Conservation (phyloP, 2,329 filamentous ascomycete genomes). For the Fusarium luffae region DNA sequence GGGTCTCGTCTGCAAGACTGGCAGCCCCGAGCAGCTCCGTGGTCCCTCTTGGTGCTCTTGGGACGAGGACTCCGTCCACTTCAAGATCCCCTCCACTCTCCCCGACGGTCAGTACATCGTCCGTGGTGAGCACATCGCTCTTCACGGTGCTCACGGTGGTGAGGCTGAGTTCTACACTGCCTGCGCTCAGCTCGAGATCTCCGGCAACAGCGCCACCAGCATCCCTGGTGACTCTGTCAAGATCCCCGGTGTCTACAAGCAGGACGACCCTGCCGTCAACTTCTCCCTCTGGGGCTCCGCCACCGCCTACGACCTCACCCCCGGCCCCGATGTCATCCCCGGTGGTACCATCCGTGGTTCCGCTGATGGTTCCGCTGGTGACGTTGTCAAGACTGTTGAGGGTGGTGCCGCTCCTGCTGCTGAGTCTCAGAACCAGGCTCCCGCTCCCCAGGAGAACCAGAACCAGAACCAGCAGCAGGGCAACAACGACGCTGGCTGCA, state of each 20-base stretch:
- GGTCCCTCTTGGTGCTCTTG: constrained; percentile 22
- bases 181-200: constrained; percentile 32
- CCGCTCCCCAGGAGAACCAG: neutral
- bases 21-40: constrained; percentile 9
- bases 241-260: constrained; percentile 23
- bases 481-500: neutral
- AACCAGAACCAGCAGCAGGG: neutral
- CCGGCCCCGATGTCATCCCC: constrained; percentile 16
- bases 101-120: constrained; percentile 28
- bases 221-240: constrained; percentile 18
- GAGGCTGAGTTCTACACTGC: constrained; percentile 39
- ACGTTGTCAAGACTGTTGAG: constrained; percentile 12
- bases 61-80: constrained; percentile 18
- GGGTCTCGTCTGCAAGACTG: constrained; percentile 16
- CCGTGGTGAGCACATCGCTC: constrained; percentile 36
- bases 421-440: neutral
- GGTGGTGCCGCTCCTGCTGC: constrained; percentile 5
- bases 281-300: constrained; percentile 14
- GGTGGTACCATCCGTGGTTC: constrained; percentile 21
- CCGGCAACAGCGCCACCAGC: constrained; percentile 20
- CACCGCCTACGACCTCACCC: constrained; percentile 12
- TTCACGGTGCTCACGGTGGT: constrained; percentile 32
- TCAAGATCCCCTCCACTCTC: constrained; percentile 21
- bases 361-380: constrained; percentile 1
- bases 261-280: constrained; percentile 19